Evolutionary conservation across 2,329 filamentous ascomycete species (phyloP).

Genomic region (Aureobasidium sp.): DNA sequence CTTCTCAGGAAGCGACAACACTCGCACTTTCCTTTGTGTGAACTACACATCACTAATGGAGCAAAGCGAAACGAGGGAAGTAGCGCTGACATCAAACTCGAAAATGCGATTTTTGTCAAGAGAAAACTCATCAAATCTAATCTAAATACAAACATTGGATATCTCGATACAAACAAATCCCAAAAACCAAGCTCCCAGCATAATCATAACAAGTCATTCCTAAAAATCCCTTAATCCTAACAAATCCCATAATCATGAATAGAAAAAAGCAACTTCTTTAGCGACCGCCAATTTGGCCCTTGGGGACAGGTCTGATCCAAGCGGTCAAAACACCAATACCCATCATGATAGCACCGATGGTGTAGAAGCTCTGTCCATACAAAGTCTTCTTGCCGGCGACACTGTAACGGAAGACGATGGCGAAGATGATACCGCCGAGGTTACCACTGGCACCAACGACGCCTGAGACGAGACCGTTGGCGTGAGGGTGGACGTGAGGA

Average conservation of each 20-base stretch:
- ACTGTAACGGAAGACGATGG: constrained; percentile 69
- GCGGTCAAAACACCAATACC: constrained; percentile 57
- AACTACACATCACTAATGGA: too few relatives aligned
- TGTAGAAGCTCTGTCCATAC: constrained; percentile 68
- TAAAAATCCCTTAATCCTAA: too few relatives aligned
- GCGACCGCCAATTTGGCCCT: constrained; percentile 42
- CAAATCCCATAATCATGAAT: background rate
- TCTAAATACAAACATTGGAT: too few relatives aligned
- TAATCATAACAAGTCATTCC: too few relatives aligned
- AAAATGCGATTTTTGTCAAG: too few relatives aligned
- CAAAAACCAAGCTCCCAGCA: too few relatives aligned
- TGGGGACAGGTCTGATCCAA: constrained; percentile 54
- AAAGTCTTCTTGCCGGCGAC: constrained; percentile 41
- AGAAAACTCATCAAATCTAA: too few relatives aligned
- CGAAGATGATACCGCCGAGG: constrained; percentile 75
- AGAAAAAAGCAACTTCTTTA: background rate
- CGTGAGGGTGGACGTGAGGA: constrained; percentile 74
- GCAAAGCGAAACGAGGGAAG: too few relatives aligned
- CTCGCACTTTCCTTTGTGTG: too few relatives aligned
- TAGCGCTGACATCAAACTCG: too few relatives aligned
- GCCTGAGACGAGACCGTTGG: constrained; percentile 73
- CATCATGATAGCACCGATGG: constrained; percentile 70
- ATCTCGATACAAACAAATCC: too few relatives aligned
- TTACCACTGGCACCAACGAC: constrained; percentile 75
- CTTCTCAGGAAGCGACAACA: too few relatives aligned